phyloP scores from a whole-genome alignment of 2,329 filamentous ascomycete species.

The Dactylellina parvicollis region DNA sequence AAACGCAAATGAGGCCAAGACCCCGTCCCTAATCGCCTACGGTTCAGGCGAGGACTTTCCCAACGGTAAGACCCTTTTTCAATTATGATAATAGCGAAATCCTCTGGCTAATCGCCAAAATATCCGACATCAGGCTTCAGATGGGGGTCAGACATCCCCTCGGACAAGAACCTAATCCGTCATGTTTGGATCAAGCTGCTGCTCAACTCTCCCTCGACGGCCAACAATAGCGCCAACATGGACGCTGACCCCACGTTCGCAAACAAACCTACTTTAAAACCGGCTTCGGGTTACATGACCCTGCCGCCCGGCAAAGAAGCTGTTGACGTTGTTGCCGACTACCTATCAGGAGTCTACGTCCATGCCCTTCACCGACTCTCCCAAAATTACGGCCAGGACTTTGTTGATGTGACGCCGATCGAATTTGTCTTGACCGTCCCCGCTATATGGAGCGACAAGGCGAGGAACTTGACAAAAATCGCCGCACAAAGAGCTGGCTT shows the following conservation, averaged over 20 bases:
- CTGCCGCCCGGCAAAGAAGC: conserved; percentile 56
- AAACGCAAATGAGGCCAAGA: conserved; percentile 47
- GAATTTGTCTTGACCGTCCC: conserved; percentile 70
- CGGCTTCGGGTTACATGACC: conserved; percentile 47
- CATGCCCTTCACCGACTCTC: conserved; percentile 65
- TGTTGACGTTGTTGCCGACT: conserved; percentile 64
- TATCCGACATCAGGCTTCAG: conserved; percentile 24
- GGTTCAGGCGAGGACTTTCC: conserved; percentile 46
- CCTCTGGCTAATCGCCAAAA: background rate
- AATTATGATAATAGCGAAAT: background rate
- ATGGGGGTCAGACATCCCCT: conserved; percentile 53
- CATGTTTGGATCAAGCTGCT: conserved; percentile 51
- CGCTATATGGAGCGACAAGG: conserved; percentile 69
- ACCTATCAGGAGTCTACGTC: conserved; percentile 64
- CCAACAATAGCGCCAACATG: conserved; percentile 48
- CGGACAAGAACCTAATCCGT: conserved; percentile 27
- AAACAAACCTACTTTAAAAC: conserved; percentile 41
- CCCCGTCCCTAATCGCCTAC: conserved; percentile 46
- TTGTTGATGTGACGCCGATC: conserved; percentile 64
- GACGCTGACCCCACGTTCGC: conserved; percentile 51
- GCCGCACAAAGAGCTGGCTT: conserved; percentile 61
- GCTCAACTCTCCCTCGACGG: conserved; percentile 50
- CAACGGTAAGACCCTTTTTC: conserved; percentile 10
- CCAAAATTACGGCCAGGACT: conserved; percentile 62
- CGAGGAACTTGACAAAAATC: conserved; percentile 66